These are phyloP conservation scores for Capronia americana DNA, from an alignment of 2,329 filamentous ascomycete genomes.

Conservation along the genomic window DNA sequence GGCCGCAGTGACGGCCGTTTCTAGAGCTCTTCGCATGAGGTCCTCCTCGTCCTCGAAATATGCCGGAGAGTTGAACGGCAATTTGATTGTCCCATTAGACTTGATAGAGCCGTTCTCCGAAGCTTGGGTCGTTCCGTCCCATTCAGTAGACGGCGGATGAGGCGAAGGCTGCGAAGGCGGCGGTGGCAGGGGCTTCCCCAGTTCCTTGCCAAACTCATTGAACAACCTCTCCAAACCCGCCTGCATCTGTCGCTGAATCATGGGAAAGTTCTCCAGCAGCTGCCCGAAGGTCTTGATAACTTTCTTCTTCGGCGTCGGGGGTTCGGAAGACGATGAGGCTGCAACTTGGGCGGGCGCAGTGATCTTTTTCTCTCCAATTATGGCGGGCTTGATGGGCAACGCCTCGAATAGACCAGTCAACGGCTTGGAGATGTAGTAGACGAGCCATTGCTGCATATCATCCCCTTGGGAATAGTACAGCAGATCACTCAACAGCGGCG, in stretches of 20 bases:
- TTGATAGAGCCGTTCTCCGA: slow-evolving; percentile 41
- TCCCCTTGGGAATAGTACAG: slow-evolving; percentile 89
- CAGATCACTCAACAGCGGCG: slow-evolving; percentile 80
- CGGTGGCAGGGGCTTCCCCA: slow-evolving; percentile 82
- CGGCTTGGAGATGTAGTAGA: slow-evolving; percentile 94
- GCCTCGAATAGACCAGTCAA: slow-evolving; percentile 86
- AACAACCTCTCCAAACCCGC: slow-evolving; percentile 87
- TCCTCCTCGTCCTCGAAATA: slow-evolving; percentile 91
- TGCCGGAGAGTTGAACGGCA: slow-evolving; percentile 66
- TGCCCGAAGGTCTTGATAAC: slow-evolving; percentile 91
- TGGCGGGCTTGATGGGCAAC: slow-evolving; percentile 45
- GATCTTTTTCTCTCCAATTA: slow-evolving; percentile 39
- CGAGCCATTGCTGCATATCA: slow-evolving; percentile 90
- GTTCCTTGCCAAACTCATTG: slow-evolving; percentile 82
- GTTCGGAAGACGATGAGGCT: slow-evolving; percentile 43
- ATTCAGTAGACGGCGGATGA: slow-evolving; percentile 28
- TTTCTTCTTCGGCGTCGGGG: slow-evolving; percentile 71
- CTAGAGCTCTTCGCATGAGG: slow-evolving; percentile 83
- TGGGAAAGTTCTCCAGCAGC: slow-evolving; percentile 86
- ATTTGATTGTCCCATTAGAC: slow-evolving; percentile 49
- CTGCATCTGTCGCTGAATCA: slow-evolving; percentile 97
- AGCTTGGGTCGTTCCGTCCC: slow-evolving; percentile 40
- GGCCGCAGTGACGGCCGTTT: slow-evolving; percentile 88
- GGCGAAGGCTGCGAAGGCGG: slow-evolving; percentile 58
- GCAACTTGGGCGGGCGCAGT: slow-evolving; percentile 24